Percentiles rank a stretch among this genome's conserved stretches.
phyloP scores from a whole-genome alignment of 2,329 filamentous ascomycete genomes.

The Fusarium tupiense region DNA sequence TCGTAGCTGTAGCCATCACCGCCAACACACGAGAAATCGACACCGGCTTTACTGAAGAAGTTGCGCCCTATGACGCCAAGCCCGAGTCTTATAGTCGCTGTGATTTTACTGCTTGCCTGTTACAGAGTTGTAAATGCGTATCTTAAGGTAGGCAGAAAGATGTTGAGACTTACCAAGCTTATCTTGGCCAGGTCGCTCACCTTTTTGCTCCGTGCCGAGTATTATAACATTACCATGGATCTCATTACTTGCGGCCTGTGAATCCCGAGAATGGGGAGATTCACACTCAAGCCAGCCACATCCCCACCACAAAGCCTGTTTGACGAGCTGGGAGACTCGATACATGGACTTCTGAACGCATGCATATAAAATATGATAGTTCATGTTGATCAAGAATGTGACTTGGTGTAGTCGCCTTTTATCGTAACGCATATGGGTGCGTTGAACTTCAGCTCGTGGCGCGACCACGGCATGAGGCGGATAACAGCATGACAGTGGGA shows the following conservation, averaged over 20 bases:
- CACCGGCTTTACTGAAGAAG: too few species aligned
- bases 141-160: too few species aligned
- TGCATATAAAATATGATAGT: fast-evolving
- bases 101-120: too few species aligned
- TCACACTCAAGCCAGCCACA: neutral
- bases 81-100: too few species aligned
- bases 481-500: neutral
- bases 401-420: neutral
- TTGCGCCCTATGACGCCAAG: too few species aligned
- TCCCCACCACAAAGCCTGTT: neutral
- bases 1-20: too few species aligned
- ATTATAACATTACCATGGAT: too few species aligned
- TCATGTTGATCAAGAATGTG: neutral
- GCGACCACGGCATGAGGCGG: fast-evolving
- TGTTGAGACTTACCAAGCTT: too few species aligned
- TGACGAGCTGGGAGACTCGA: neutral
- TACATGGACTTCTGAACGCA: neutral
- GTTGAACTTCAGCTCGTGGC: neutral
- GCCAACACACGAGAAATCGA: too few species aligned
- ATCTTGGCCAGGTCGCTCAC: too few species aligned
- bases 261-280: neutral
- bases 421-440: fast-evolving
- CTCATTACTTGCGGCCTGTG: neutral
- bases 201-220: too few species aligned
- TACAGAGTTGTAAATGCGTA: too few species aligned